Evolutionary conservation across 495 filamentous ascomycete genomes (phyloP), one percentile per base, ranked within the genome.

Genomic region (Ramalina intermedia): DNA sequence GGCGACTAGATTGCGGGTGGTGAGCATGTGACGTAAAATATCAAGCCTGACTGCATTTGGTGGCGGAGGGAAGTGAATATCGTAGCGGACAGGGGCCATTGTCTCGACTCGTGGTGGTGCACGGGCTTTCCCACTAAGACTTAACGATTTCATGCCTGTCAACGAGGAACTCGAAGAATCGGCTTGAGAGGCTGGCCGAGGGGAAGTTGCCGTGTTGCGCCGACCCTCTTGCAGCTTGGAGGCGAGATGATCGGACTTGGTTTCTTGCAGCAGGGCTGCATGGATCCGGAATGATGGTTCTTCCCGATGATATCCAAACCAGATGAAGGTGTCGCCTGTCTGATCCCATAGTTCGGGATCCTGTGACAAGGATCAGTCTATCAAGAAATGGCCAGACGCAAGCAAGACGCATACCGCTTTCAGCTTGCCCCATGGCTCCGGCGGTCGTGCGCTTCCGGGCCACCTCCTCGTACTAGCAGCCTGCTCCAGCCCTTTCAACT

Each of bases 331-430:
- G 52, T 82, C 77, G 20, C 76, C 79, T 42, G 72, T 70, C 2
- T 68, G 67, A 59, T 80, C 74, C 76, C 77, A 82, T 8, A 82
- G 58, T 43, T 81, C 78, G 18, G 75, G 71, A 51, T 82, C 77
- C 60, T 78, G 16, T 16, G 7, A 23, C 11, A 0, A 17, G 17
- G 43, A 43, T 51, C 45, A 37, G 43, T 37, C 17, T 17, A 3
- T 21, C 18, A 51, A 24, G n/a, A 33, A 7, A 21, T 27, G 18
- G 16, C 27, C 3, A 27, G 21, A 16, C 6, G 9, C 33, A 46
- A 4, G 35, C 13, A 12, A 29, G 1, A 12, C n/a, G 12, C 41
- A 13, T 35, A 55, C 53, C 50, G 49, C 36, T 33, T 49, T 56
- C 13, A 56, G 27, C 33, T 56, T 56, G 8, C 54, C 54, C 54